Conservation (phyloP, 2,329 filamentous ascomycete genomes). For the Botrytis squamosa region DNA sequence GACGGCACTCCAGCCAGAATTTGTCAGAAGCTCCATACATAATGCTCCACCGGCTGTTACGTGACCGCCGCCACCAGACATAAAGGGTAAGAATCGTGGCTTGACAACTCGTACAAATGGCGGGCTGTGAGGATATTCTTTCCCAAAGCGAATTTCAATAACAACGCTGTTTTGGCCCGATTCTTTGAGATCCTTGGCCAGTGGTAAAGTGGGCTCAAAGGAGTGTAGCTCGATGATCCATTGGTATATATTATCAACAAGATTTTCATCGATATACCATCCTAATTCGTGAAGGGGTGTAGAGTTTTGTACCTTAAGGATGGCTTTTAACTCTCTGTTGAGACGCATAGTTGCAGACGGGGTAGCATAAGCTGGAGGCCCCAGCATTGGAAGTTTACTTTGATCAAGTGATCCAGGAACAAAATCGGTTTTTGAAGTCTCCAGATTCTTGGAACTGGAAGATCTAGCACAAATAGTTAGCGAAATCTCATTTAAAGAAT, state of each 20-base stretch:
- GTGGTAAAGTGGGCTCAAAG: conserved; percentile 66
- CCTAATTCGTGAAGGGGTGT: conserved; percentile 67
- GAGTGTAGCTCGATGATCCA: conserved; percentile 91
- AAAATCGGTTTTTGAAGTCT: conserved; percentile 54
- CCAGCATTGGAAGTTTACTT: conserved; percentile 61
- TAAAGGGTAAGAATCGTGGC: conserved; percentile 73
- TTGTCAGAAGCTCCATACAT: conserved; percentile 81
- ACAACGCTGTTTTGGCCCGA: conserved; percentile 65
- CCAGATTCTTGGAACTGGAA: conserved; percentile 7
- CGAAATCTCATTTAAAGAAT: background rate
- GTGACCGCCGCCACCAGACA: conserved; percentile 75
- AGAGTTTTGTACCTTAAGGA: conserved; percentile 62
- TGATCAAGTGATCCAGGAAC: conserved; percentile 65
- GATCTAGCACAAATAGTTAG: conserved; percentile 5
- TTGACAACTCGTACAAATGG: conserved; percentile 83
- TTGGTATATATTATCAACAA: conserved; percentile 66
- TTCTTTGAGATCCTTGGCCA: conserved; percentile 72
- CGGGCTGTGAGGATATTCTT: conserved; percentile 72
- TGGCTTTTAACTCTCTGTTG: conserved; percentile 60
- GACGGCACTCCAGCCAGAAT: conserved; percentile 74
- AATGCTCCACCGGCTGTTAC: conserved; percentile 82
- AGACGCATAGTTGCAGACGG: conserved; percentile 59
- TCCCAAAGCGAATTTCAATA: conserved; percentile 77
- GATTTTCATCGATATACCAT: conserved; percentile 72
- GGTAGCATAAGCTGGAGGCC: conserved; percentile 64